phyloP scores from a whole-genome alignment of 352 stramenopile genomes.

The Phytophthora brassicae region DNA sequence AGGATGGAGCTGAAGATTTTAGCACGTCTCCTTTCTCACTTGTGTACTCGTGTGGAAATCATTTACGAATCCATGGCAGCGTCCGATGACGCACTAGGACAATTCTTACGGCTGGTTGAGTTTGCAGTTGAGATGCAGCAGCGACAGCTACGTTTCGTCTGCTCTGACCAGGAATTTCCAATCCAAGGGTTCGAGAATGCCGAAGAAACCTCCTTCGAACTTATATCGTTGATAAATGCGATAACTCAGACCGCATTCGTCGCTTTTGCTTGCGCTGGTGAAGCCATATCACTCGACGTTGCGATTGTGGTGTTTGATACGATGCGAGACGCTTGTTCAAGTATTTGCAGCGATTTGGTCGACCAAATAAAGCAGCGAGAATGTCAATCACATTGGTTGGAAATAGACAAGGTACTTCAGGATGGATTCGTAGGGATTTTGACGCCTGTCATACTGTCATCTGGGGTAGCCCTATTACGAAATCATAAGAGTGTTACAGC shows the following conservation, averaged over 20 bases:
- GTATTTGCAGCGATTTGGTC: conserved; percentile 25
- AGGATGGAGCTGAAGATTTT: conserved; percentile 52
- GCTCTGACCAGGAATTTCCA: not conserved
- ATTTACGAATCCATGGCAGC: conserved; percentile 35
- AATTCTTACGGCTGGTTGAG: conserved; percentile 39
- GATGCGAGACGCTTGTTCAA: conserved; percentile 29
- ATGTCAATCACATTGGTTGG: conserved; percentile 12
- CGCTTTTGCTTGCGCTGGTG: conserved; percentile 1
- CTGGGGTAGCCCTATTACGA: conserved; percentile 36
- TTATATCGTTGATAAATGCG: conserved; percentile 50
- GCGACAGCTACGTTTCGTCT: conserved; percentile 19
- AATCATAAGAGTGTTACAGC: conserved; percentile 20
- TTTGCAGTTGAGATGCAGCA: conserved; percentile 40
- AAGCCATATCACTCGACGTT: conserved; percentile 18
- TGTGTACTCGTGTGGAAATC: conserved; percentile 36
- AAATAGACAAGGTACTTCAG: conserved; percentile 29
- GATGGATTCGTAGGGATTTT: conserved; percentile 44
- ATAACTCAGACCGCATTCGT: conserved; percentile 45
- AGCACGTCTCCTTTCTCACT: conserved; percentile 37
- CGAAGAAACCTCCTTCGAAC: conserved; percentile 30
- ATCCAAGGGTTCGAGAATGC: conserved; percentile 2
- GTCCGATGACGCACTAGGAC: conserved; percentile 31
- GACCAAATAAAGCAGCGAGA: conserved; percentile 13
- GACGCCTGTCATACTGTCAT: conserved; percentile 44
- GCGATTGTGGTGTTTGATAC: conserved; percentile 28